Evolutionary conservation across 1,284 basidiomycete genomes (phyloP), one percentile per base, ranked within the genome.

Genomic region (Rhizoctonia solani): DNA sequence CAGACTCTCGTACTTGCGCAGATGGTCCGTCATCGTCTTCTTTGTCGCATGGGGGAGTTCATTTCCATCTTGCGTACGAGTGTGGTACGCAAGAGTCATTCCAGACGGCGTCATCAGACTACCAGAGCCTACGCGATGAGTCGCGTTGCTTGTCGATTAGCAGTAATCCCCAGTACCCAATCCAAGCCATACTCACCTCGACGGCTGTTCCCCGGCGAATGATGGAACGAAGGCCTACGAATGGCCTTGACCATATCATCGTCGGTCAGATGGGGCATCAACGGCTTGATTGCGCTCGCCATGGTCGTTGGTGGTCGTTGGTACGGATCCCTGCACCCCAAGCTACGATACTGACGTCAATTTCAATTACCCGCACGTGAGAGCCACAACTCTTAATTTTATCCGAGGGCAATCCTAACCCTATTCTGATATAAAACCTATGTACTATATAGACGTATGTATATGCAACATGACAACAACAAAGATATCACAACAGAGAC

Each of bases 41-140:
- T 92, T 92, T 72, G 90, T 92, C 69, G 90, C 90, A 80, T 92
- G 90, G n/a, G 90, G 90, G 23, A 90, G 84, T 75, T 87, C 87
- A 72, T 90, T 89, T 71, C 89, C 90, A 77, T 87, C 86, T 52
- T 90, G 87, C 11, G 89, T 89, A 70, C 88, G 82, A 19, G 87
- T 88, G 75, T 93, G 90, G 74, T 88, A 86, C 32, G 91, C 87
- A 67, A 92, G 82, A 25, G 87, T 87, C 77, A 87, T 85, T 8
- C 90, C 91, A 25, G 83, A 83, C 42, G 89, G 84, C 72, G 92
- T 82, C 39, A 84, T 82, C 65, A 90, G 77, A 71, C 85, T 88
- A 21, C 89, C 89, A 71, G 88, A 89, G 76, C 89, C 89, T 71
- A 46, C 21, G n/a, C n/a, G n/a, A n/a, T n/a, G n/a, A n/a, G n/a